These are phyloP conservation scores for Candida sonorensis DNA, from an alignment of 805 yeast species.

Conservation along the genomic window DNA sequence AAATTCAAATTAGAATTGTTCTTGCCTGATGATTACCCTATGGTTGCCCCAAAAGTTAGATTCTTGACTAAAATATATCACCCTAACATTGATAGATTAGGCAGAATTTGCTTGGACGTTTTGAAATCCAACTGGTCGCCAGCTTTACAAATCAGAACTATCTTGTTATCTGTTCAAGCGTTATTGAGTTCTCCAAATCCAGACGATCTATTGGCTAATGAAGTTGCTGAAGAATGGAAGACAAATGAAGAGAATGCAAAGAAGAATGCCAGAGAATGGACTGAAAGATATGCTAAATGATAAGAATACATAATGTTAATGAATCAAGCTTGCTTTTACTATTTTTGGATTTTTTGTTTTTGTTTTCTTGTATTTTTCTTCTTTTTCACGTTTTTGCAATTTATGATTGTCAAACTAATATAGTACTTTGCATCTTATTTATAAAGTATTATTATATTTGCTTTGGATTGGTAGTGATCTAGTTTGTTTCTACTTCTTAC, in stretches of 20 bases:
- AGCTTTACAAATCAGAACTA: slow-evolving; percentile 91
- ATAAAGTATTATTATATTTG: too few relatives aligned
- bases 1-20: slow-evolving; percentile 76
- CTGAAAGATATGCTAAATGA: slow-evolving; percentile 46
- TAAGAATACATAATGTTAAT: background rate
- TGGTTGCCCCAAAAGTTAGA: slow-evolving; percentile 96
- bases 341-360: background rate
- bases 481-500: too few relatives aligned
- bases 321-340: background rate
- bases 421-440: too few relatives aligned
- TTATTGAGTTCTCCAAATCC: slow-evolving; percentile 94
- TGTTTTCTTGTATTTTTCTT: background rate
- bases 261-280: slow-evolving; percentile 74
- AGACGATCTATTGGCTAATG: slow-evolving; percentile 96
- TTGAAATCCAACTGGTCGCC: slow-evolving; percentile 96
- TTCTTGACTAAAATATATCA: slow-evolving; percentile 92
- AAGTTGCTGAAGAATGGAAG: slow-evolving; percentile 96
- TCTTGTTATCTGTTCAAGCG: slow-evolving; percentile 87
- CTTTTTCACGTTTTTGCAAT: background rate
- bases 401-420: background rate
- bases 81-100: slow-evolving; percentile 92
- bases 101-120: slow-evolving; percentile 93
- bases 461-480: too few relatives aligned
- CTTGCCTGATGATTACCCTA: slow-evolving; percentile 95
- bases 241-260: slow-evolving; percentile 76